A percentile compares a stretch with the other conserved stretches of the same genome.
Evolutionary conservation across 2,329 filamentous ascomycete species (phyloP).

Genomic region (Diplodia seriata): DNA sequence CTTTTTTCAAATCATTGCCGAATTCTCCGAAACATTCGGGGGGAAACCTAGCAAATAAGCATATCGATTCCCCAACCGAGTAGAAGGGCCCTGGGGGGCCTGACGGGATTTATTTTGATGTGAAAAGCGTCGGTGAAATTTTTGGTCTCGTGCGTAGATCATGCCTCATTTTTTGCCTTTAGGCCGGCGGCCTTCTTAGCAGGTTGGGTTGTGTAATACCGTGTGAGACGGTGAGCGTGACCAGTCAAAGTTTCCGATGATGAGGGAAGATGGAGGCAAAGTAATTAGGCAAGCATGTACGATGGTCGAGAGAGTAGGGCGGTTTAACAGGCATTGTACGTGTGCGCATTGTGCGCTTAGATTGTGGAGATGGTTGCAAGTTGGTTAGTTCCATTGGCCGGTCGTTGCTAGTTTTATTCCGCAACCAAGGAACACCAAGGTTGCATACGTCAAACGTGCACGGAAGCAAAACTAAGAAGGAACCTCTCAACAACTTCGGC

Average conservation of each 20-base stretch:
- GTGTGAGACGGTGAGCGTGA: not conserved
- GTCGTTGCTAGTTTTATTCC: not conserved
- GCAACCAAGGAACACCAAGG: not conserved
- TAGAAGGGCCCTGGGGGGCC: not conserved
- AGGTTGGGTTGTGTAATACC: not conserved
- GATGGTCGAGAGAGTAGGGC: not conserved
- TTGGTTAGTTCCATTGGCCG: not conserved
- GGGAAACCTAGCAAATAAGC: not conserved
- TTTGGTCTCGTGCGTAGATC: not conserved
- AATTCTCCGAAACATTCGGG: not conserved
- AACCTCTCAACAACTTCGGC: not conserved
- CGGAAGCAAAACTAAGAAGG: not conserved
- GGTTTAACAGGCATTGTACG: not conserved
- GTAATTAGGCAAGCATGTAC: not conserved
- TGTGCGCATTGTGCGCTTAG: not conserved
- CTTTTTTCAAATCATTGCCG: not conserved
- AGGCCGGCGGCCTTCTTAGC: not conserved
- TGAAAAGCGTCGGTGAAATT: not conserved
- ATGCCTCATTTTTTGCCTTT: not conserved
- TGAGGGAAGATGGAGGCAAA: not conserved
- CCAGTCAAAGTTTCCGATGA: not conserved
- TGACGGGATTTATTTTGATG: not conserved
- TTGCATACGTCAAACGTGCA: constrained; percentile 1
- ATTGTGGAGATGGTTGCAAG: not conserved
- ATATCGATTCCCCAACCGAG: not conserved